Conservation (phyloP, 2,329 filamentous ascomycete species). For the Chaetothyriales sp. region DNA sequence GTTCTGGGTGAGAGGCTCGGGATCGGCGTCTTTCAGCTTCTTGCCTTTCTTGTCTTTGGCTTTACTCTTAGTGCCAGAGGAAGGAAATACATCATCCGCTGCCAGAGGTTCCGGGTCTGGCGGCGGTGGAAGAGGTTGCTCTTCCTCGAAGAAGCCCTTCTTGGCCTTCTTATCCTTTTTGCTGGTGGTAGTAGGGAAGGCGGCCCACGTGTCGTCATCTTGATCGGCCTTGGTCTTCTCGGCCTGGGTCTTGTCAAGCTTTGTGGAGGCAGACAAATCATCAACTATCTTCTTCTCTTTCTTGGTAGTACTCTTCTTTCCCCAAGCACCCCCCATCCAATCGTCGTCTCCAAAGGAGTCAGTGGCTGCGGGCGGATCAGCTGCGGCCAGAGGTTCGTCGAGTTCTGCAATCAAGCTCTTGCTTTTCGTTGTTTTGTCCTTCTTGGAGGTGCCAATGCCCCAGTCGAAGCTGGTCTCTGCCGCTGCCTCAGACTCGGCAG, state of each 20-base stretch:
- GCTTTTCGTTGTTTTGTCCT: constrained; percentile 25
- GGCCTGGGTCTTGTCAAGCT: constrained; percentile 12
- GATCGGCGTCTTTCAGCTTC: constrained; percentile 12
- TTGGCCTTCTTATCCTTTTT: constrained; percentile 19
- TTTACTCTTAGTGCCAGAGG: constrained; percentile 10
- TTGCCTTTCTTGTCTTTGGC: constrained; percentile 21
- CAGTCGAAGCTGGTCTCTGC: constrained; percentile 12
- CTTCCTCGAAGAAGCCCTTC: constrained; percentile 12
- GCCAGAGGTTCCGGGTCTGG: constrained; percentile 10
- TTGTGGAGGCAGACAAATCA: constrained; percentile 17
- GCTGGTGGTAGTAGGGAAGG: constrained; percentile 11
- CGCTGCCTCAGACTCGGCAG: constrained; percentile 2
- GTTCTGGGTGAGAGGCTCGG: constrained; percentile 14
- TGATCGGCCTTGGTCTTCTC: constrained; percentile 6
- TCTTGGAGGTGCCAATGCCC: constrained; percentile 29
- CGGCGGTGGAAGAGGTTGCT: constrained; percentile 12
- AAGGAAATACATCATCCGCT: constrained; percentile 16
- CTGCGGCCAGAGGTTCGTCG: constrained; percentile 20
- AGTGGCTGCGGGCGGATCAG: constrained; percentile 20
- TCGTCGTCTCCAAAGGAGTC: constrained; percentile 23
- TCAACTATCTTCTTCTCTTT: constrained; percentile 22
- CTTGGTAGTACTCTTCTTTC: constrained; percentile 30
- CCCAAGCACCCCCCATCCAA: constrained; percentile 23
- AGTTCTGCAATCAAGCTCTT: constrained; percentile 21
- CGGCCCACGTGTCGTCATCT: constrained; percentile 20